Percentiles rank a stretch among this genome's conserved stretches.
Evolutionary conservation across 345 rosid species (phyloP).

Genomic region (Sapria himalayana): DNA sequence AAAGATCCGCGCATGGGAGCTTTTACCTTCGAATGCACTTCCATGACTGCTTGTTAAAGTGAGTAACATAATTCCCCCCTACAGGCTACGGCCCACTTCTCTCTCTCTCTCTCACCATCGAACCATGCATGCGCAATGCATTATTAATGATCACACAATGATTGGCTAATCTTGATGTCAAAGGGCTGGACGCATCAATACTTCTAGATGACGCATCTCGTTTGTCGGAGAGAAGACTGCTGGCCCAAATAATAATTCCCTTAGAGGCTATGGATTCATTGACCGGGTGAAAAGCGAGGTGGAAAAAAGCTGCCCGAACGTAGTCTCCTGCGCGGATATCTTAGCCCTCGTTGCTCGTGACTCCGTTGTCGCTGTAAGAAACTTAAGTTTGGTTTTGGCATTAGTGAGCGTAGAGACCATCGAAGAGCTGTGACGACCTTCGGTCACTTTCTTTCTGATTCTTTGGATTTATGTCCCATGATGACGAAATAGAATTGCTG

Average conservation of each 20-base stretch:
- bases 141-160: not conserved
- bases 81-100: constrained; percentile 19
- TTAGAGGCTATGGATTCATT: constrained; percentile 51
- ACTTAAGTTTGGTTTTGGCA: no score
- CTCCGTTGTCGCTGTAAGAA: no score
- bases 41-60: constrained; percentile 82
- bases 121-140: not conserved
- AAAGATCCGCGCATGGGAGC: constrained; percentile 70
- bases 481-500: no score
- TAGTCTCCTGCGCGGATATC: constrained; percentile 68
- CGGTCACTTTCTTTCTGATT: no score
- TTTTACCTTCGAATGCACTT: constrained; percentile 60
- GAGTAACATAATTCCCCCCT: no score
- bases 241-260: constrained; percentile 35
- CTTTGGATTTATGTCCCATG: no score
- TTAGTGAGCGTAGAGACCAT: no score
- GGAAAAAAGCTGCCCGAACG: constrained; percentile 61
- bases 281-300: constrained; percentile 43
- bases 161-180: not conserved
- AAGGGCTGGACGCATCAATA: constrained; percentile 69
- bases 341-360: constrained; percentile 61
- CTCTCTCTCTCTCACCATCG: not conserved
- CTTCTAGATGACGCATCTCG: constrained; percentile 39
- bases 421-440: no score
- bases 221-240: constrained; percentile 63